Percentiles rank a stretch among this genome's conserved stretches.
Evolutionary conservation across 2,329 filamentous ascomycete species (phyloP).

Genomic region (Aspergillus ibericus): DNA sequence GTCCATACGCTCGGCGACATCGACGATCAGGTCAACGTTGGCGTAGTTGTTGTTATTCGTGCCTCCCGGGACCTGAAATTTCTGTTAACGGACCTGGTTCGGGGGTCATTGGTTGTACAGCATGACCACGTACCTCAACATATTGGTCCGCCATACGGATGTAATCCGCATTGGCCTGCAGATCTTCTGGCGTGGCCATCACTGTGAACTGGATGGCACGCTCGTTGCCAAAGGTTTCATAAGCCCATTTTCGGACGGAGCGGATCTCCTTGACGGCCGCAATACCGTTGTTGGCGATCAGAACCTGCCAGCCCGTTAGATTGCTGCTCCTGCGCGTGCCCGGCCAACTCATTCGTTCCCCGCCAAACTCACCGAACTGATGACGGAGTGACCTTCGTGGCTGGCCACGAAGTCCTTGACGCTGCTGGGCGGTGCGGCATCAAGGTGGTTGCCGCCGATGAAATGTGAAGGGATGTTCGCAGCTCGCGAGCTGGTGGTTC

Average conservation of each 20-base stretch:
- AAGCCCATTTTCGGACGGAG: constrained; percentile 99
- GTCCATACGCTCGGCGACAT: constrained; percentile 96
- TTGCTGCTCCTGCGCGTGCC: not conserved
- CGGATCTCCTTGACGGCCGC: constrained; percentile 99
- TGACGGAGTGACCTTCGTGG: constrained; percentile 94
- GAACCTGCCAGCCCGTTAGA: constrained; percentile 60
- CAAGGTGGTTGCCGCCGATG: constrained; percentile 88
- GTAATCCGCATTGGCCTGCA: constrained; percentile 97
- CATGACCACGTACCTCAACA: constrained; percentile 66
- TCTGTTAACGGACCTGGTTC: not conserved
- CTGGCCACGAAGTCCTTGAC: constrained; percentile 95
- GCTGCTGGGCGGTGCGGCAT: constrained; percentile 75
- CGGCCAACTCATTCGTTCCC: not conserved
- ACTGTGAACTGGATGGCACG: constrained; percentile 98
- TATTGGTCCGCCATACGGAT: constrained; percentile 99
- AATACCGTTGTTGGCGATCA: constrained; percentile 99
- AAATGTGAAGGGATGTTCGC: constrained; percentile 87
- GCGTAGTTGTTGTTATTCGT: constrained; percentile 99
- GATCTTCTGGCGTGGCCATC: constrained; percentile 98
- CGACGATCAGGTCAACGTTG: constrained; percentile 98
- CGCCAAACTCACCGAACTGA: constrained; percentile 80
- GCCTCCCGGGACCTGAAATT: constrained; percentile 75
- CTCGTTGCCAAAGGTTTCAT: constrained; percentile 99
- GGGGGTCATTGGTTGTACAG: not conserved
- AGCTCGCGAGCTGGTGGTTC: constrained; percentile 63